Percentiles rank a stretch among this genome's conserved stretches.
These are phyloP conservation scores for Helotiales sp. DNA, from an alignment of 2,329 filamentous ascomycete genomes.

Conservation along the genomic window DNA sequence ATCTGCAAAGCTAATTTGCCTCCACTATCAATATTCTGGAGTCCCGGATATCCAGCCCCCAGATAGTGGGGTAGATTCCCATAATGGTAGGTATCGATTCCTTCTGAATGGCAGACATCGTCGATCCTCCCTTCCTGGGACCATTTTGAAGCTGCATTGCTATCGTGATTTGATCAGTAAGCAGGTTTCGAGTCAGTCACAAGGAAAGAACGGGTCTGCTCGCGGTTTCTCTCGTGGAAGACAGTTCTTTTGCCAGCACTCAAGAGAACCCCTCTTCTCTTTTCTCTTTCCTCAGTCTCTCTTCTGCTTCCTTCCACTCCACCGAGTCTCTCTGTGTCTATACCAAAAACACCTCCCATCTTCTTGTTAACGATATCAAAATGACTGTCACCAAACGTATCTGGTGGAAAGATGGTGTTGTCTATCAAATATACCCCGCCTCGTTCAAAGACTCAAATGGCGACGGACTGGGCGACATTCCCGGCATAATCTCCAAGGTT, in stretches of 20 bases:
- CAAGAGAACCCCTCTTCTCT: not conserved
- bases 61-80: not conserved
- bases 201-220: not conserved
- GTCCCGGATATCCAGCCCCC: not conserved
- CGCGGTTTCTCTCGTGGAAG: not conserved
- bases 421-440: constrained; percentile 60
- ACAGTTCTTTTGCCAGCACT: not conserved
- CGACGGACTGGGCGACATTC: constrained; percentile 61
- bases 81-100: not conserved
- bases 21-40: not conserved
- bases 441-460: constrained; percentile 58
- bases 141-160: not conserved
- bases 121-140: not conserved
- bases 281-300: not conserved
- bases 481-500: constrained; percentile 60
- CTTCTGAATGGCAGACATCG: not conserved
- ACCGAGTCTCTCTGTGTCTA: too few species aligned
- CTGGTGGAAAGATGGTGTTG: constrained; percentile 59
- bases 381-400: constrained; percentile 16
- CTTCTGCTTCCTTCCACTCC: not conserved
- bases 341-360: not conserved
- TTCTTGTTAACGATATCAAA: not conserved
- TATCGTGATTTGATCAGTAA: not conserved
- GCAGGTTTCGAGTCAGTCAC: not conserved
- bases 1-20: not conserved